phyloP scores from a whole-genome alignment of 164 flowering plant species.

The Litsea cubeba region DNA sequence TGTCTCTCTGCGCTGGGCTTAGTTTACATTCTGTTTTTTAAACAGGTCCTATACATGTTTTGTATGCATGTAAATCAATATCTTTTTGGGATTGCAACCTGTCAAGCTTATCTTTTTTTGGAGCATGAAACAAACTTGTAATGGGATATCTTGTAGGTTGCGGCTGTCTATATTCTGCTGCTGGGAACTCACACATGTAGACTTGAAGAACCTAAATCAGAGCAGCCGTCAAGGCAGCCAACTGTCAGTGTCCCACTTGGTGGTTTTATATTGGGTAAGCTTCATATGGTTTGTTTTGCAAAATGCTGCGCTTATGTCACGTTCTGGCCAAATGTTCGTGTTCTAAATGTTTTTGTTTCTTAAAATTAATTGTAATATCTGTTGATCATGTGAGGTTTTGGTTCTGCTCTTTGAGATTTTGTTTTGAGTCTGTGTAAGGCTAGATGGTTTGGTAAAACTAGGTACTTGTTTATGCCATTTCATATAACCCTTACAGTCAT shows the following conservation, averaged over 20 bases:
- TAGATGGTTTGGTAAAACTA: background rate
- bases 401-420: background rate
- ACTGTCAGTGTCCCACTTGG: constrained; percentile 54
- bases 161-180: constrained; percentile 45
- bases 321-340: background rate
- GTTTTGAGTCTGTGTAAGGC: background rate
- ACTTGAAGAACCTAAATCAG: constrained; percentile 10
- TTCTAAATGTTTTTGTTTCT: background rate
- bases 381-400: background rate
- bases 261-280: constrained; percentile 68
- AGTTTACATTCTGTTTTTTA: too few relatives aligned
- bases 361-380: background rate
- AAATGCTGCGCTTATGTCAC: background rate
- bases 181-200: constrained; percentile 35
- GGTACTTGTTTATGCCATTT: too few relatives aligned
- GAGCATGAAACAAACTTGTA: background rate
- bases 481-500: too few relatives aligned
- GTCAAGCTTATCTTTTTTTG: background rate
- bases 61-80: background rate
- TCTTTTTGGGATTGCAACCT: background rate
- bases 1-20: background rate
- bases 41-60: too few relatives aligned
- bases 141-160: constrained; percentile 42
- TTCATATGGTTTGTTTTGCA: background rate
- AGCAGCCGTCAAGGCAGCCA: constrained; percentile 12